These are phyloP conservation scores for Xylaria venustula DNA, from an alignment of 495 filamentous ascomycete genomes.

Conservation along the genomic window DNA sequence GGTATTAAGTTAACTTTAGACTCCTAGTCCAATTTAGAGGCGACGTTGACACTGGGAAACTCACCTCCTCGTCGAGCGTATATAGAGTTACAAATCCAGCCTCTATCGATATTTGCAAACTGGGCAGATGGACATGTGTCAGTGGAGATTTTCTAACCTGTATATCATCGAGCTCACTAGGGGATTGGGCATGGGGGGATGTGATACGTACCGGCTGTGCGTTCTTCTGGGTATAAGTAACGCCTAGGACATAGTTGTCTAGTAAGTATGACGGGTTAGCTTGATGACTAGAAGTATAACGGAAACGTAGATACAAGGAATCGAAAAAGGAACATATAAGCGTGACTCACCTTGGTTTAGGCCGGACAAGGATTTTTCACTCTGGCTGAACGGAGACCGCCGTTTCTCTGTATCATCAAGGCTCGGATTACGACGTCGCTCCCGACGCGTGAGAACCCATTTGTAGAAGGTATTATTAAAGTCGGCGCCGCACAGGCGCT, in stretches of 20 bases:
- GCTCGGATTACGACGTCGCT: not conserved
- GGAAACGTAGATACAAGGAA: not conserved
- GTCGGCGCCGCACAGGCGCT: not conserved
- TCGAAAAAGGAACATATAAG: not conserved
- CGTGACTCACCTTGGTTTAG: not conserved
- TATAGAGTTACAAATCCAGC: not conserved
- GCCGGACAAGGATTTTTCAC: not conserved
- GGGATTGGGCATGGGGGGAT: too few relatives aligned
- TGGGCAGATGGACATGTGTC: not conserved
- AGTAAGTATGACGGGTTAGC: not conserved
- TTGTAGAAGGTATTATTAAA: not conserved
- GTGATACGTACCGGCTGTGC: not conserved
- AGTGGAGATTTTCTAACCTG: too few relatives aligned
- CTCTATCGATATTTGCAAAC: not conserved
- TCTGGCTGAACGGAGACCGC: not conserved
- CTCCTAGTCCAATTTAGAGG: not conserved
- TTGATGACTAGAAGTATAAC: not conserved
- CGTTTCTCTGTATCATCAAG: not conserved
- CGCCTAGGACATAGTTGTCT: not conserved
- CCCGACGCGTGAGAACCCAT: not conserved
- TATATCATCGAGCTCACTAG: too few relatives aligned
- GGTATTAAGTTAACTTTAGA: too few relatives aligned
- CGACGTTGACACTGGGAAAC: not conserved
- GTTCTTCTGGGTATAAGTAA: not conserved
- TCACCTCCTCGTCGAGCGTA: not conserved